Evolutionary conservation across 345 rosid genomes (phyloP), one percentile per base, ranked within the genome.

Genomic region (Erucastrum elatum): DNA sequence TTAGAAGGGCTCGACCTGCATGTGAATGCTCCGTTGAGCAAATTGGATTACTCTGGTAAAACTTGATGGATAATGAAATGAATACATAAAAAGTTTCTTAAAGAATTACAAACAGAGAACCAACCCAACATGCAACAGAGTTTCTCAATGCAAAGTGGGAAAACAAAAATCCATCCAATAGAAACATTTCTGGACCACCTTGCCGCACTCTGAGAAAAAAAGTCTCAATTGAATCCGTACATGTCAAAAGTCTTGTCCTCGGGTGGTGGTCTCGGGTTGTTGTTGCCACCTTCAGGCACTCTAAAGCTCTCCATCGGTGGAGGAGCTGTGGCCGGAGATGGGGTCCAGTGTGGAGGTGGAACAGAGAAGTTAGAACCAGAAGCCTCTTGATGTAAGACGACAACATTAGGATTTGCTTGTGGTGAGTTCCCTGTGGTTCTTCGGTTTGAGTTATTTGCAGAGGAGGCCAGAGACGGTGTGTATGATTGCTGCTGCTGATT

Each of bases 401-500:
- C 81, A 30, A 79, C 77, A 2, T 66, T 72, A 4, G 92, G 90
- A 81, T 91, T 89, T 79, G 88, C 94, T 74, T 89, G 97, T 0
- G 92, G 97, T 26, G 95, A 88, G 83, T 87, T 94, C 33, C 84
- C 97, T 3, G 93, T 72, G 2, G 88, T 78, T 77, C 96, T 91
- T 77, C 92, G 83, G 82, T 80, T 85, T 41, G 96, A 82, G 4
- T 94, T 81, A 77, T 76, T 88, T 55, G 89, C 71, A 0, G 88
- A 69, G 55, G 91, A 67, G 30, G 92, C 85, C 34, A 90, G 87
- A 74, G 97, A 85, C n/a, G 90, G 88, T 35, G 93, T 77, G 4
- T 84, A 46, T 29, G 97, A 87, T 41, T 86, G 90, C 75, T 90
- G 93, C 76, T 91, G 97, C 85, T 95, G 99, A 83, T 90, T 93